Evolutionary conservation across 1,139 yeast genomes (phyloP).

Genomic region (Torulaspora pretoriensis): DNA sequence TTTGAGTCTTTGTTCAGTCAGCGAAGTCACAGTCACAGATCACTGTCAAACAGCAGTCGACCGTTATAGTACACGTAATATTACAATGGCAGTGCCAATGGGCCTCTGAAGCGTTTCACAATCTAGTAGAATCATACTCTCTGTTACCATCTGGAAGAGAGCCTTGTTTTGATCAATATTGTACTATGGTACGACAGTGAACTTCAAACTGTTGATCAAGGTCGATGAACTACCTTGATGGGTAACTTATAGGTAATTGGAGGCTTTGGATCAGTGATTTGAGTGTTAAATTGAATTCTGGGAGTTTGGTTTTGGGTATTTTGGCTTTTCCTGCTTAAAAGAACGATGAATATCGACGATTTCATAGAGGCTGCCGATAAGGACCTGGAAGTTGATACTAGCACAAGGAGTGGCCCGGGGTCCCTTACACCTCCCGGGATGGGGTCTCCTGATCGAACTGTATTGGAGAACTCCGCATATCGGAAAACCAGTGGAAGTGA

Average conservation of each 20-base stretch:
- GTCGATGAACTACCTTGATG: not conserved
- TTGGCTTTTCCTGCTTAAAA: not conserved
- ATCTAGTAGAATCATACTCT: not conserved
- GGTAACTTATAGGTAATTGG: not conserved
- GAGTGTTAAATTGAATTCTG: not conserved
- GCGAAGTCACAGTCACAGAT: not conserved
- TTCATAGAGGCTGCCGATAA: constrained; percentile 29
- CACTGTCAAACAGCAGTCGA: not conserved
- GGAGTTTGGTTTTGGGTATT: not conserved
- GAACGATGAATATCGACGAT: constrained; percentile 27
- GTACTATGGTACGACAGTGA: not conserved
- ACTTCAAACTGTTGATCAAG: not conserved
- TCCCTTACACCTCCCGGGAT: constrained; percentile 12
- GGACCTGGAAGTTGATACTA: constrained; percentile 27
- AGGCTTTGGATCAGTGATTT: not conserved
- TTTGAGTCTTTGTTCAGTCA: not conserved
- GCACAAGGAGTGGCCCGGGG: constrained; percentile 18
- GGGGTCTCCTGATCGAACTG: constrained; percentile 3
- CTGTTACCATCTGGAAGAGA: not conserved
- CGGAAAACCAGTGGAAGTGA: not conserved
- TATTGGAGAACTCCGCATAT: not conserved
- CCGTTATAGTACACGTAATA: constrained; percentile 4
- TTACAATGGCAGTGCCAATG: constrained; percentile 1
- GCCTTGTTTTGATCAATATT: not conserved
- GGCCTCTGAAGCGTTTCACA: not conserved